Conservation (phyloP, 257 asterid species). For the Solanum appendiculatum region DNA sequence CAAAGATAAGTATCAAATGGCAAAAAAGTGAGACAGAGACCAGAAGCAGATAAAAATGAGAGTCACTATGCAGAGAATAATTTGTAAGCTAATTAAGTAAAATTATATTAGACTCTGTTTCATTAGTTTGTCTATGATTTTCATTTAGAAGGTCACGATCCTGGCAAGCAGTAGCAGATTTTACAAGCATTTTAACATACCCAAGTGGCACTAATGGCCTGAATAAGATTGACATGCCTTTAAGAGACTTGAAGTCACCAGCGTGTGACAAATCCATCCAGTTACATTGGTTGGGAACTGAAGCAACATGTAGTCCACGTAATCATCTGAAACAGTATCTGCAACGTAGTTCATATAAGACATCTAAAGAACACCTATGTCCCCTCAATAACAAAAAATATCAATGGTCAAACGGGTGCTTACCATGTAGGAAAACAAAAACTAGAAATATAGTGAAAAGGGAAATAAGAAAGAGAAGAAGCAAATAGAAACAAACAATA, state of each 20-base stretch:
- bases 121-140: background rate
- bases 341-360: slow-evolving; percentile 12
- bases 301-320: slow-evolving; percentile 84
- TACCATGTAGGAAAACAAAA: background rate
- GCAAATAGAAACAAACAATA: background rate
- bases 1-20: background rate
- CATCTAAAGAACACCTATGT: background rate
- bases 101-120: background rate
- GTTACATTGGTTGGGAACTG: slow-evolving; percentile 97
- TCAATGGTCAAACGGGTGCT: background rate
- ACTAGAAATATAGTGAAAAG: background rate
- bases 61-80: background rate
- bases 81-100: background rate
- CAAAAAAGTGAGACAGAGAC: background rate
- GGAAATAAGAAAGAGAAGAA: background rate
- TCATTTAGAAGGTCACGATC: background rate
- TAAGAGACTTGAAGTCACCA: slow-evolving; percentile 94
- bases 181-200: background rate
- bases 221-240: slow-evolving; percentile 65
- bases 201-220: slow-evolving; percentile 21
- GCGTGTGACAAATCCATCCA: slow-evolving; percentile 92
- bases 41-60: background rate
- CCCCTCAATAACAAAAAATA: background rate
- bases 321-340: slow-evolving; percentile 93
- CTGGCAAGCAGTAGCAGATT: background rate